These are phyloP conservation scores for Beauveria asiatica DNA, from an alignment of 2,329 filamentous ascomycete species.

Conservation along the genomic window DNA sequence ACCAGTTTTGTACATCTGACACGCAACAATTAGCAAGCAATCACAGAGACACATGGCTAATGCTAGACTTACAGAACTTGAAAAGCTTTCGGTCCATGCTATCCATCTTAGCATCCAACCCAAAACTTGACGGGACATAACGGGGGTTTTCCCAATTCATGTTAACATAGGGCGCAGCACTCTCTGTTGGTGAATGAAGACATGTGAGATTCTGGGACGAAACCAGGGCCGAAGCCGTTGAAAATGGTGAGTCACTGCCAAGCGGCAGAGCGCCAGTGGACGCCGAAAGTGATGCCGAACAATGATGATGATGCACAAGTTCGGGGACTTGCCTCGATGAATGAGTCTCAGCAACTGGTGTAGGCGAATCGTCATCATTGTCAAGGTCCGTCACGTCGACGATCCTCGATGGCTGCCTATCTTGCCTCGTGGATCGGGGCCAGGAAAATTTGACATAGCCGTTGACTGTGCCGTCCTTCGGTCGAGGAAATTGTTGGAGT, in stretches of 20 bases:
- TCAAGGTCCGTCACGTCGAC: not conserved
- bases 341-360: not conserved
- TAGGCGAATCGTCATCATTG: not conserved
- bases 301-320: not conserved
- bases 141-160: not conserved
- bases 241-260: not conserved
- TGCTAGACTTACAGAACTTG: not conserved
- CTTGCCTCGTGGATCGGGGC: slow-evolving; percentile 16
- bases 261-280: not conserved
- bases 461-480: slow-evolving; percentile 26
- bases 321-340: not conserved
- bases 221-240: not conserved
- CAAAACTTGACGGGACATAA: slow-evolving; percentile 5
- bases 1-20: slow-evolving; percentile 31
- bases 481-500: slow-evolving; percentile 21
- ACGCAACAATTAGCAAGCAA: slow-evolving; percentile 4
- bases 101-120: not conserved
- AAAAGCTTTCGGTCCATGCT: slow-evolving; percentile 8
- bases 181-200: not conserved
- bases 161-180: not conserved
- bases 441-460: slow-evolving; percentile 32
- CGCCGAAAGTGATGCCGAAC: not conserved
- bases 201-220: not conserved
- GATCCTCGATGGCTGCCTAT: not conserved
- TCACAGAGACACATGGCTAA: not conserved